phyloP scores from a whole-genome alignment of 2,329 filamentous ascomycete species.

The Botryotinia convoluta region DNA sequence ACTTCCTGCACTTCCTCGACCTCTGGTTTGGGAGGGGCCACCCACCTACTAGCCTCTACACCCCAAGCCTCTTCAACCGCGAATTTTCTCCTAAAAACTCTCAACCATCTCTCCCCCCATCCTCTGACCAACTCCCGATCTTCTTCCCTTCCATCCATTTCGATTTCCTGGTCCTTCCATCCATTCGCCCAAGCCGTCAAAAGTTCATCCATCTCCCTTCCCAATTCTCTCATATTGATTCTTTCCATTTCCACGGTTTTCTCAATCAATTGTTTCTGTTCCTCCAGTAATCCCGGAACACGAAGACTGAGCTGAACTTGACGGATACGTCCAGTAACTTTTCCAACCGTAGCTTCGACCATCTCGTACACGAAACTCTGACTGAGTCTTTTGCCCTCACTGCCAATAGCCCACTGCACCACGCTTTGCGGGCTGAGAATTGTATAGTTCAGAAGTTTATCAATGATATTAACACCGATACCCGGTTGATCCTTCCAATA shows the following conservation, averaged over 20 bases:
- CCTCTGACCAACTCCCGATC: constrained; percentile 63
- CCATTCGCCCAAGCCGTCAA: constrained; percentile 70
- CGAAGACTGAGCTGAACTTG: constrained; percentile 68
- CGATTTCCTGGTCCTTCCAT: constrained; percentile 72
- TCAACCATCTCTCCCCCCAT: constrained; percentile 85
- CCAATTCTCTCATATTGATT: constrained; percentile 73
- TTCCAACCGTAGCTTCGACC: constrained; percentile 81
- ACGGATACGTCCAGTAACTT: constrained; percentile 82
- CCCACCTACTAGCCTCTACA: constrained; percentile 40
- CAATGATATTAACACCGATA: constrained; percentile 85
- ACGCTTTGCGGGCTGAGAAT: constrained; percentile 85
- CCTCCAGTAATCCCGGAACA: constrained; percentile 53
- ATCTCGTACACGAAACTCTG: constrained; percentile 84
- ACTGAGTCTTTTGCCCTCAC: constrained; percentile 62
- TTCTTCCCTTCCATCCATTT: constrained; percentile 57
- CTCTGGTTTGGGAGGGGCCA: constrained; percentile 19
- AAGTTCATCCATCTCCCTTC: constrained; percentile 76
- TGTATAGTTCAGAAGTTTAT: constrained; percentile 96
- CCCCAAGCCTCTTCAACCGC: constrained; percentile 79
- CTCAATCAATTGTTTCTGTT: constrained; percentile 50
- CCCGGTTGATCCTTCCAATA: constrained; percentile 95
- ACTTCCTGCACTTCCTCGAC: constrained; percentile 7
- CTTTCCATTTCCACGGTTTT: constrained; percentile 68
- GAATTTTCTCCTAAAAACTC: constrained; percentile 77
- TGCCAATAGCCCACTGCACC: constrained; percentile 79